Percentiles rank a stretch among this genome's conserved stretches.
phyloP scores from a whole-genome alignment of 768 basidiomycete genomes.

The Serendipita indica region DNA sequence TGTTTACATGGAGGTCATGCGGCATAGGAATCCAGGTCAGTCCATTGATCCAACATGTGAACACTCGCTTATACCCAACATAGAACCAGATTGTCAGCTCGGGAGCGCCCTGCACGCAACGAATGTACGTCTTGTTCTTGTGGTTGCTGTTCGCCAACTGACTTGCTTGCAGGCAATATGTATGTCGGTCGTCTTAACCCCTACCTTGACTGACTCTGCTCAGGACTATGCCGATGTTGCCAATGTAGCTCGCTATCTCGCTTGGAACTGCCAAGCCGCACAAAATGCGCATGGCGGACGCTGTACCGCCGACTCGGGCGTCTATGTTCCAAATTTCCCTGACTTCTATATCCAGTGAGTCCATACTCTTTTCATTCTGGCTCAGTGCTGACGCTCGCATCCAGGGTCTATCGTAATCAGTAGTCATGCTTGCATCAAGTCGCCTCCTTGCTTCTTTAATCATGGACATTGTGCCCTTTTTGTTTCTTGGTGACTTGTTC shows the following conservation, averaged over 20 bases:
- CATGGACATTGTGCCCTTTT: background rate
- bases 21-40: conserved; percentile 1
- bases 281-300: background rate
- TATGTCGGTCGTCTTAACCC: no score
- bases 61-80: no score
- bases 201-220: no score
- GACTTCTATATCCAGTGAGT: conserved; percentile 6
- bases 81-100: background rate
- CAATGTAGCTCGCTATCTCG: background rate
- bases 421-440: no score
- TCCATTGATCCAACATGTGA: no score
- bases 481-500: background rate
- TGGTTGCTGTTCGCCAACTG: no score
- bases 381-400: background rate
- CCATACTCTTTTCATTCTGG: background rate
- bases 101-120: background rate
- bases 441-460: no score
- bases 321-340: background rate
- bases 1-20: background rate
- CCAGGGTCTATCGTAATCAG: conserved; percentile 6
- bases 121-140: background rate
- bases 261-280: conserved; percentile 5
- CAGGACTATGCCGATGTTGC: background rate
- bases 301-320: background rate
- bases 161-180: no score